Conservation (phyloP, 306 rosid species). For the Inga laurina region DNA sequence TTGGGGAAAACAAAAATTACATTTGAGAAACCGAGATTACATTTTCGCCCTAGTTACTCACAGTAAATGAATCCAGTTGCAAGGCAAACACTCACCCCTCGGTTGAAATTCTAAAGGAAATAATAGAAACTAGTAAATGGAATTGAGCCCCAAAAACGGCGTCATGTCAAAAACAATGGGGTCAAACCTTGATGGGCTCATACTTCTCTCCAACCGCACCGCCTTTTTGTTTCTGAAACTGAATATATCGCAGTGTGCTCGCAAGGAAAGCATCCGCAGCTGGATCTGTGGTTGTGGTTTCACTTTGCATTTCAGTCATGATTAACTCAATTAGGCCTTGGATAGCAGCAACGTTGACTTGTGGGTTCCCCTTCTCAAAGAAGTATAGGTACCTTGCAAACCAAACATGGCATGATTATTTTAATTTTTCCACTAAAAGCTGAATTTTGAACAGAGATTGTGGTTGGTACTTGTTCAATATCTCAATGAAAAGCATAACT, state of each 20-base stretch:
- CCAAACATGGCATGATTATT: not conserved
- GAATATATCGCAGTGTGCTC: slow-evolving; percentile 84
- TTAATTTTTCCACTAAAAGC: not conserved
- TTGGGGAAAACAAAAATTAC: not conserved
- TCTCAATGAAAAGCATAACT: slow-evolving; percentile 88
- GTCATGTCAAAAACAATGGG: not conserved
- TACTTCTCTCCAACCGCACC: slow-evolving; percentile 82
- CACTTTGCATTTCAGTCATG: slow-evolving; percentile 71
- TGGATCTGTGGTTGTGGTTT: slow-evolving; percentile 50
- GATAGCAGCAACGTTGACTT: slow-evolving; percentile 68
- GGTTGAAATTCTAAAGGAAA: not conserved
- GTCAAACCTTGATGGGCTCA: slow-evolving; percentile 70
- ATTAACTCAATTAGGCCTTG: slow-evolving; percentile 83
- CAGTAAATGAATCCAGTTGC: not conserved
- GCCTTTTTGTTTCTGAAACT: slow-evolving; percentile 92
- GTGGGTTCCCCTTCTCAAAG: slow-evolving; percentile 90
- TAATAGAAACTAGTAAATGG: not conserved
- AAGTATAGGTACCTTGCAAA: slow-evolving; percentile 78
- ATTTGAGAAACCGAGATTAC: not conserved
- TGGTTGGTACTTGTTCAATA: slow-evolving; percentile 62
- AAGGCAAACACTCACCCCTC: not conserved
- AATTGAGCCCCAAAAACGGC: not conserved
- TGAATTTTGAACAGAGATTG: not conserved
- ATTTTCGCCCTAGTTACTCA: not conserved
- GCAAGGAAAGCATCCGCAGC: slow-evolving; percentile 74